These are phyloP conservation scores for Physcia stellaris DNA, from an alignment of 495 filamentous ascomycete species.

Conservation along the genomic window DNA sequence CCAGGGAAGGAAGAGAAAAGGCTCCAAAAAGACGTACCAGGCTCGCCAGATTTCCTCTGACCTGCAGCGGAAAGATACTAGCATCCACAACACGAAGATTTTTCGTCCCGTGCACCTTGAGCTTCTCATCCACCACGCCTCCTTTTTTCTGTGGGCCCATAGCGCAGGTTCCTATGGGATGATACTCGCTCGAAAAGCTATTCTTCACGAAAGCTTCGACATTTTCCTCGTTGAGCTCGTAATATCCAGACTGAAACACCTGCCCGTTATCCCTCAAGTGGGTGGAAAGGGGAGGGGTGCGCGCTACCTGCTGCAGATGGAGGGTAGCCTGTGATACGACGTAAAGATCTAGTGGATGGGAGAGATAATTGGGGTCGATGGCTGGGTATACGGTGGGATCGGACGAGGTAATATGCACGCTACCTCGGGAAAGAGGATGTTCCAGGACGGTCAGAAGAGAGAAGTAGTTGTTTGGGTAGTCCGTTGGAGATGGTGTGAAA, in stretches of 20 bases:
- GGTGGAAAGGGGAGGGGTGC: slow-evolving; percentile 8
- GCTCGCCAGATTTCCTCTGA: slow-evolving; percentile 35
- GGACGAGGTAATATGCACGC: slow-evolving; percentile 36
- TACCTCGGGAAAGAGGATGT: slow-evolving; percentile 43
- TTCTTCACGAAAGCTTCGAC: slow-evolving; percentile 11
- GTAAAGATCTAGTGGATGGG: slow-evolving; percentile 36
- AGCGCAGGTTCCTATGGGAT: slow-evolving; percentile 30
- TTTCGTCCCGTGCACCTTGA: slow-evolving; percentile 35
- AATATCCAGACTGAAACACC: slow-evolving; percentile 10
- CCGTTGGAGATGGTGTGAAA: slow-evolving; percentile 4
- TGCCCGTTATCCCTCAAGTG: slow-evolving; percentile 9
- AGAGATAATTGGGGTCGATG: slow-evolving; percentile 42
- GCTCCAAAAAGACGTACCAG: slow-evolving; percentile 28
- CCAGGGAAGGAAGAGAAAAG: slow-evolving; percentile 2
- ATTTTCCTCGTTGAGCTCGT: slow-evolving; percentile 9
- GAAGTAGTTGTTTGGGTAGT: slow-evolving; percentile 11
- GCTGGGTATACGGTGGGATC: slow-evolving; percentile 22
- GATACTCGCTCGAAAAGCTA: slow-evolving; percentile 19
- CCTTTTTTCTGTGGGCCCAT: slow-evolving; percentile 37
- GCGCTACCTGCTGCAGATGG: slow-evolving; percentile 8
- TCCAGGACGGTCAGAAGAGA: slow-evolving; percentile 15
- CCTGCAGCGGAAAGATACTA: slow-evolving; percentile 41
- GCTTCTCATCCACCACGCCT: slow-evolving; percentile 28
- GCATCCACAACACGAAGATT: slow-evolving; percentile 40
- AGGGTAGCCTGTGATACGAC: slow-evolving; percentile 3